Conservation (phyloP, 768 basidiomycete species). For the Agaricus subrufescens region DNA sequence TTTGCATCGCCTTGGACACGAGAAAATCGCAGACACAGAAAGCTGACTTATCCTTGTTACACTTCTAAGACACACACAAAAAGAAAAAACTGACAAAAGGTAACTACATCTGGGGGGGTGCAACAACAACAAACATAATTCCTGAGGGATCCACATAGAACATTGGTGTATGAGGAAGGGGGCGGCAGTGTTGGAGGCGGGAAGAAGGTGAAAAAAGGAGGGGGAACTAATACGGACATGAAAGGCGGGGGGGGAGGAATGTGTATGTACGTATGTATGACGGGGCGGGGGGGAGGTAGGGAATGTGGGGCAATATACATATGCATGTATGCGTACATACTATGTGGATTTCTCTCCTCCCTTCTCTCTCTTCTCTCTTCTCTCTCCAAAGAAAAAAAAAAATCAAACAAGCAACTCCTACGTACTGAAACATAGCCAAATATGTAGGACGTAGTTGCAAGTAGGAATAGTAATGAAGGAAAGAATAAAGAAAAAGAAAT, state of each 20-base stretch:
- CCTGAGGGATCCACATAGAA: conserved; percentile 30
- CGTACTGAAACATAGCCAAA: too few relatives aligned
- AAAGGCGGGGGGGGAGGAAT: not conserved
- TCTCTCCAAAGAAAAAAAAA: not conserved
- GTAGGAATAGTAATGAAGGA: conserved; percentile 2
- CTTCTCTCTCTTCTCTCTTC: too few relatives aligned
- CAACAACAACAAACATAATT: conserved; percentile 14
- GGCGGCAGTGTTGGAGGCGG: too few relatives aligned
- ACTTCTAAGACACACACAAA: not conserved
- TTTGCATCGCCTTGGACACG: not conserved
- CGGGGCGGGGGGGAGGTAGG: too few relatives aligned
- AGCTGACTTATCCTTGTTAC: not conserved
- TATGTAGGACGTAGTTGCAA: too few relatives aligned
- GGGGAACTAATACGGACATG: not conserved
- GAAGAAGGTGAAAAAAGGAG: too few relatives aligned
- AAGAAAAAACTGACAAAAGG: not conserved
- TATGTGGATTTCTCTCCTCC: not conserved
- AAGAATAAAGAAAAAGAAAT: not conserved
- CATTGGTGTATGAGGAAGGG: conserved; percentile 17
- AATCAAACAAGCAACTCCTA: not conserved
- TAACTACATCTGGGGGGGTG: not conserved
- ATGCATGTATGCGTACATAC: not conserved
- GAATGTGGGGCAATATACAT: not conserved
- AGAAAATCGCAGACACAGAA: not conserved
- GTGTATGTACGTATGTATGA: not conserved